phyloP scores from a whole-genome alignment of 2,329 filamentous ascomycete genomes.

The Xylariales sp. region DNA sequence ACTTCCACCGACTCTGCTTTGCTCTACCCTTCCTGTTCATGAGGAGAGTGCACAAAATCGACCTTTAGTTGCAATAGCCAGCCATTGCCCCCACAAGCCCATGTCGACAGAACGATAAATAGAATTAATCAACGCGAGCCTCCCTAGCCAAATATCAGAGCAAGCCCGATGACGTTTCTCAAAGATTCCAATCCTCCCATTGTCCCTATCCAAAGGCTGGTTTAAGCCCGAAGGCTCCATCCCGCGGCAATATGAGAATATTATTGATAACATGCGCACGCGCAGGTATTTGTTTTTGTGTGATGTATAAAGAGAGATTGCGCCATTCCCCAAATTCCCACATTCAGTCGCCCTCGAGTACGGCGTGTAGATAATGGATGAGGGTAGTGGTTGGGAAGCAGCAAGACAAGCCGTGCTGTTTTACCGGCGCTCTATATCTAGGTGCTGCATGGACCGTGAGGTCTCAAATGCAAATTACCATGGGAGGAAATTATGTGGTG shows the following conservation, averaged over 20 bases:
- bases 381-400: conserved; percentile 2
- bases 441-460: neutral
- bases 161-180: too few relatives aligned
- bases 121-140: too few relatives aligned
- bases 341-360: too few relatives aligned
- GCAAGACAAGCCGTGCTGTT: conserved; percentile 16
- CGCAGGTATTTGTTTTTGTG: neutral
- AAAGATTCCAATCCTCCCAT: too few relatives aligned
- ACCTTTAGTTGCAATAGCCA: too few relatives aligned
- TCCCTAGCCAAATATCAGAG: too few relatives aligned
- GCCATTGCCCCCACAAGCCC: too few relatives aligned
- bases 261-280: neutral
- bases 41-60: too few relatives aligned
- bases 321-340: neutral
- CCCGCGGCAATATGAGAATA: neutral
- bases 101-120: too few relatives aligned
- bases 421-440: conserved; percentile 5
- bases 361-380: too few relatives aligned
- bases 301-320: neutral
- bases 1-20: too few relatives aligned
- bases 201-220: neutral
- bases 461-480: neutral
- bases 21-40: too few relatives aligned
- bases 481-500: conserved; percentile 13
- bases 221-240: neutral